Percentiles rank a stretch among this genome's conserved stretches.
These are phyloP conservation scores for Cicer bijugum DNA, from an alignment of 306 rosid species.

Conservation along the genomic window DNA sequence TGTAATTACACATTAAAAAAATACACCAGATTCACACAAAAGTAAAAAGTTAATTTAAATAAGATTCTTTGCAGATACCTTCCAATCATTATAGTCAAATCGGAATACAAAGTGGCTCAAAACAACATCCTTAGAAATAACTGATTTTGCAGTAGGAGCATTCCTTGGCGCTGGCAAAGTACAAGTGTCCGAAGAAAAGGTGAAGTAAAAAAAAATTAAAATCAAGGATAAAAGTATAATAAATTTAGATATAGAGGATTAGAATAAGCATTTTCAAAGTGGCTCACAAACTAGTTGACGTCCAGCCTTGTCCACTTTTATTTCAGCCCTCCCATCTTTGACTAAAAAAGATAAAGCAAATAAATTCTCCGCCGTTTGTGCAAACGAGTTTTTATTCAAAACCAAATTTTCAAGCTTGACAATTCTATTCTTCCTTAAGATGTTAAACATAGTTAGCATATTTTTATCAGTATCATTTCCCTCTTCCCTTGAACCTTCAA, in stretches of 20 bases:
- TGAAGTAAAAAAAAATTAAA: neutral
- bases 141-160: constrained; percentile 53
- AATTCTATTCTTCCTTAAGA: constrained; percentile 51
- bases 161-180: constrained; percentile 57
- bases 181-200: neutral
- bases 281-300: constrained; percentile 56
- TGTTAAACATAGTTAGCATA: constrained; percentile 57
- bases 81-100: constrained; percentile 59
- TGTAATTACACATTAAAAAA: neutral
- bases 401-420: constrained; percentile 56
- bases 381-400: constrained; percentile 61
- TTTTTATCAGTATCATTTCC: constrained; percentile 49
- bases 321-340: constrained; percentile 62
- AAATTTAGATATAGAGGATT: constrained; percentile 2
- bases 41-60: neutral
- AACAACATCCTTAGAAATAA: constrained; percentile 50
- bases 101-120: constrained; percentile 57
- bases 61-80: constrained; percentile 43
- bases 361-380: constrained; percentile 60
- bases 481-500: constrained; percentile 38
- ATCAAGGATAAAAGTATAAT: constrained; percentile 2
- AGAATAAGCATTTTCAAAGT: constrained; percentile 28
- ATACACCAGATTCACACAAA: neutral
- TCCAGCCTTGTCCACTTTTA: constrained; percentile 51
- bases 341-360: constrained; percentile 60